Evolutionary conservation across 2,329 filamentous ascomycete species (phyloP).

Genomic region (Aspergillus sp.): DNA sequence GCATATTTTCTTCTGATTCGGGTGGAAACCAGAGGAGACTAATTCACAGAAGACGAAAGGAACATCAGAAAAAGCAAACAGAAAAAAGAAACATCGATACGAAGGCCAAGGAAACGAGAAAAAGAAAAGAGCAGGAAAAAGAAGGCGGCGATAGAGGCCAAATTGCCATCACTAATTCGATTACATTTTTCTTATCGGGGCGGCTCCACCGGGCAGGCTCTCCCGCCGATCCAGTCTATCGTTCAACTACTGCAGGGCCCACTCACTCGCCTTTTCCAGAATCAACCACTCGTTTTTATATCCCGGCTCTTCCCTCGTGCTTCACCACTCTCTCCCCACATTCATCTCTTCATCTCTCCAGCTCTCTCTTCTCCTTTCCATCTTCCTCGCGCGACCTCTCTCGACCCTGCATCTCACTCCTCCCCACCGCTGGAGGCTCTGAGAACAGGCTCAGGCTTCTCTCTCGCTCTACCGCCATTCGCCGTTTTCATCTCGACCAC

Average conservation of each 20-base stretch:
- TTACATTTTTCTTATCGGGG: background rate
- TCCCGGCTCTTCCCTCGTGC: background rate
- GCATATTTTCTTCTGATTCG: no score
- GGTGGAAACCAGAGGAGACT: background rate
- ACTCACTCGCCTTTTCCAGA: background rate
- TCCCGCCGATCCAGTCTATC: background rate
- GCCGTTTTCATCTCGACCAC: background rate
- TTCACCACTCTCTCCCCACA: background rate
- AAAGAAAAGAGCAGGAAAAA: background rate
- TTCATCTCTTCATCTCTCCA: background rate
- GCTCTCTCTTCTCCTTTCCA: background rate
- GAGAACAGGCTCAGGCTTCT: background rate
- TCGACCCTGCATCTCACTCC: background rate
- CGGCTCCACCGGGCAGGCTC: background rate
- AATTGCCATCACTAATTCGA: background rate
- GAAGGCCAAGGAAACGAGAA: background rate
- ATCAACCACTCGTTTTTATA: slow-evolving; percentile 6
- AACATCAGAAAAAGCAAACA: background rate
- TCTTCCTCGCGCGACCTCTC: background rate
- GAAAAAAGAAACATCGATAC: background rate
- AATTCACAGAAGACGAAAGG: background rate
- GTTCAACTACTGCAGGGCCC: background rate
- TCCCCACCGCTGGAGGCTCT: background rate
- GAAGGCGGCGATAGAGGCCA: background rate
- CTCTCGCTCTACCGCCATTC: no score